Base-by-base conservation (phyloP, 805 yeast genomes). In the Metschnikowia santaceciliae region DNA sequence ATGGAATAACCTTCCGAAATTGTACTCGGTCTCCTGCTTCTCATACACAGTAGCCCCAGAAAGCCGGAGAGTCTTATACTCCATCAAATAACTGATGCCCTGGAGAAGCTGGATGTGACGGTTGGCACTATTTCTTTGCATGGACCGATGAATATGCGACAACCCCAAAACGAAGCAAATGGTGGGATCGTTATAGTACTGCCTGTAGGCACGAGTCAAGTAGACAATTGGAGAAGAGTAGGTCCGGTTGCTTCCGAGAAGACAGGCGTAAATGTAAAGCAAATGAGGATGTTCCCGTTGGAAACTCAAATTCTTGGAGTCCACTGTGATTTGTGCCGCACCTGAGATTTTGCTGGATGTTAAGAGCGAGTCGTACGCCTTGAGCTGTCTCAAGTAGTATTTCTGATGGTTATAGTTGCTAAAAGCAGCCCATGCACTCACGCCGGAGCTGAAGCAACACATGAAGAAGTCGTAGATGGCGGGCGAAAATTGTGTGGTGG, bases 51-150 rank as follows among this genome's bases (percentile, higher is more conserved):
- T 68, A 10, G 74, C 69, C 32, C 59, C 53, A 6, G 66, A 65
- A 3, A 68, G 57, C 51, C 94, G 71, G 6, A 77, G 62, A 15
- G 80, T 81, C 38, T 76, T 74, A 60, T 94, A 94, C 57, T 89
- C 94, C 62, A 80, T 67, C 53, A 94, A 64, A 60, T 80, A 90
- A 50, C 91, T 82, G 43, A 94, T 69, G 0, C 97, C 97, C 62
- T 94, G 97, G 1, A 94, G 70, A 20, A 94, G 74, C 62, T 91
- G 97, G 51, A 87, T 76, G 61, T 92, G 97, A 50, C 97, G 80
- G 65, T 90, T 88, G 6, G 84, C 77, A 4, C 96, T 85, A 52
- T 88, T 82, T 54, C 99, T 76, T 67, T 94, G 98, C 83, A 91
- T 85, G 0, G 97, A 87, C 40, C 98, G 77, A 60, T 92, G 97